Base-by-base conservation (phyloP, 495 filamentous ascomycete genomes). In the Neurospora tetraspora region DNA sequence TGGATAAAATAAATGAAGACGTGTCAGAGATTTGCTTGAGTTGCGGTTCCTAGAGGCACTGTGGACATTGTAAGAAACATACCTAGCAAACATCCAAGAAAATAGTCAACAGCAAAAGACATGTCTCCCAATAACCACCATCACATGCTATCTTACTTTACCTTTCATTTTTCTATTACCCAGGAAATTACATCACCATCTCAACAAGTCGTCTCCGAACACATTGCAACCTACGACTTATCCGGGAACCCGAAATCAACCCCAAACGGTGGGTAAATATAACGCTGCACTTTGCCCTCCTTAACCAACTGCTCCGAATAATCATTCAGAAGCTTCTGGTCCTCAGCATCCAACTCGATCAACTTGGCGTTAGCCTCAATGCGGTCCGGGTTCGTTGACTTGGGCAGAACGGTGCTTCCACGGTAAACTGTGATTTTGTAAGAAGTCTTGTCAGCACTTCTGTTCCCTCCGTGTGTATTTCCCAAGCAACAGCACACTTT, bases 191-290 rank as follows among this genome's bases (percentile, higher is more conserved):
- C 47, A 2, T 31, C 20, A 34, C 34, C 34, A 36, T 36, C 2
- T 18, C 53, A 34, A 18, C 14, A 31, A 31, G 11, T 14, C 0
- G 2, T 31, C 1, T 23, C 14, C 38, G 31, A 27, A 65, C 18
- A 36, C 34, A 36, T 36, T 5, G 0, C 2, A 7, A 14, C 75
- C 70, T 74, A 81, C 4, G 77, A 80, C 87, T 91, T 92, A 77
- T 94, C 91, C 31, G 91, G 91, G 83, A 93, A 94, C 4, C 92
- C 92, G 76, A 92, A 90, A 77, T 92, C 85, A 23, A 92, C 83
- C 3, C 92, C 91, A 80, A 94, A 96, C 4, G 91, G 87, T 73
- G 92, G 92, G 78, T 91, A 93, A 20, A 96, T 91, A 74, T 89
- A 94, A 77, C 92, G 86, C 80, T 86, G 85, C 73, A 91, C 78